Evolutionary conservation across 2,329 filamentous ascomycete species (phyloP), one percentile per base, ranked within the genome.

Genomic region (Colletotrichum somersetense): DNA sequence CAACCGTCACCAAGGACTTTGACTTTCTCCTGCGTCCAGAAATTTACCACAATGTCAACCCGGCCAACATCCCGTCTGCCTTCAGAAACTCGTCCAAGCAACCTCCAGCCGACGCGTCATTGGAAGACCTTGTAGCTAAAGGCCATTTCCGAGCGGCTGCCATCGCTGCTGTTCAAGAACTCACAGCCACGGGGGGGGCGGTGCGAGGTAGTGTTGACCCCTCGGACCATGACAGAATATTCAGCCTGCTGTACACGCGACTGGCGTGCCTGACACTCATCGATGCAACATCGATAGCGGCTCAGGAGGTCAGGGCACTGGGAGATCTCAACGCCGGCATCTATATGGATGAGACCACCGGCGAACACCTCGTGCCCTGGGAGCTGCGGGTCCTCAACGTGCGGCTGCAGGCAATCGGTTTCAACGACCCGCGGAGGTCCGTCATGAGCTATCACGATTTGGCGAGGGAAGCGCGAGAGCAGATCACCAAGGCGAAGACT

Each of bases 371-470:
- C 0, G 92, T 96, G 0, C 96, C 96, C 0, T 99, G 96, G 95
- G 89, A 92, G 53, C 86, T 99, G 64, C 90, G 96, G 8, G 88
- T 98, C 3, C 86, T 98, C 20, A 91, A 92, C 8, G 92, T 98
- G 11, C 89, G 95, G 1, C 86, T 98, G 26, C 94, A 97, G 76
- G 94, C 93, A 0, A 88, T 97, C 57, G 94, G 94, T 1, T 97
- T 96, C 74, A 92, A 92, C 5, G 96, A 99, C 81, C 89, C 91
- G 62, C 88, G 96, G 5, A 88, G 95, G 73, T 93, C 93, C 4
- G 91, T 99, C 69, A 96, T 96, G 87, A 93, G 93, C 56, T 94
- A 97, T 79, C 97, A 97, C 79, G 95, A 97, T 74, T 87, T 98
- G 2, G 95, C 92, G 0, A 83, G 93, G 11, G 94, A 97, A 80